Base-by-base conservation (phyloP, 169 alveolate species). In the Besnoitia besnoiti region DNA sequence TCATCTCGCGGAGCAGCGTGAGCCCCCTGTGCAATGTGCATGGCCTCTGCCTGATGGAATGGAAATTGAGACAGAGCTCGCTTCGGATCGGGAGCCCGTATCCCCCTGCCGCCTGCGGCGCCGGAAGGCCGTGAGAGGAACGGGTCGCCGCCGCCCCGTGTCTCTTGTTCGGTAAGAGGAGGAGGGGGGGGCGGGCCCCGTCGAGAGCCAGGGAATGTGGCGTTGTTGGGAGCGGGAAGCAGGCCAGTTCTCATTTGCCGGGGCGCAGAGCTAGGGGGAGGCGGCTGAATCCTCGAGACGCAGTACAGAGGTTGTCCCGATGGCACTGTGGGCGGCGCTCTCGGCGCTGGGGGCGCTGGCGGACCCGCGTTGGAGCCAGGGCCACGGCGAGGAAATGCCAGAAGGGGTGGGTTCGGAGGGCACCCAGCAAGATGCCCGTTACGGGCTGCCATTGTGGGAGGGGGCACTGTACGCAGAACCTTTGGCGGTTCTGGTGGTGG, bases 401-500 rank as follows among this genome's bases (percentile, higher is more conserved):
- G 46, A 19, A 73, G 82, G 82, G 82, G 82, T 27, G 82, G 82
- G 30, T 73, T 73, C 24, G 82, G 82, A n/a, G 82, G 47, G 67
- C 67, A 21, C 5, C 67, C n/a, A n/a, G n/a, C 12, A n/a, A 30
- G 8, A 42, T 4, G 82, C 46, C 39, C 46, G 44, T n/a, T 8
- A 5, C 67, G 82, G 44, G 46, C 47, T 73, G 47, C n/a, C 46
- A 37, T 10, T 16, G 16, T n/a, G 27, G 47, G 47, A 10, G 46
- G 82, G n/a, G 82, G 40, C 39, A n/a, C n/a, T 4, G 82, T 30
- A 10, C 47, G 82, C 82, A 73, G 24, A 35, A 73, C 82, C n/a
- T 4, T n/a, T 1, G 82, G 82, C 39, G 82, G 82, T 73, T n/a
- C 82, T n/a, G 82, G 82, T 19, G 82, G 82, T 73, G 82, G 82